These are phyloP conservation scores for Aureobasidium mangrovei DNA, from an alignment of 2,329 filamentous ascomycete species.

Conservation along the genomic window DNA sequence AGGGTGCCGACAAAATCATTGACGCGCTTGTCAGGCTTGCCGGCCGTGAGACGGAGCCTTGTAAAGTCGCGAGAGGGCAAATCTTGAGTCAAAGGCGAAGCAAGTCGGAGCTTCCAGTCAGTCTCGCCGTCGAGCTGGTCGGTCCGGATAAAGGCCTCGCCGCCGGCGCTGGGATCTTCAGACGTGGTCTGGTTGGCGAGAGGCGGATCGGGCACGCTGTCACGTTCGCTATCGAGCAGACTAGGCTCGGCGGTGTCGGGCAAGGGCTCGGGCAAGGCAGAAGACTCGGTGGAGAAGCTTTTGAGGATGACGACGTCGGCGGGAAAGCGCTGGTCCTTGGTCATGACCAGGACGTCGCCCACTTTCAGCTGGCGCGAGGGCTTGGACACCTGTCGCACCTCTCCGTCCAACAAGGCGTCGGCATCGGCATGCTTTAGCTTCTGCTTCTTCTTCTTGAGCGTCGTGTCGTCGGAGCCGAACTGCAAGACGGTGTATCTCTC, in stretches of 20 bases:
- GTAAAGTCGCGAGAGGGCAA: slow-evolving; percentile 62
- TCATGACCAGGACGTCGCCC: slow-evolving; percentile 87
- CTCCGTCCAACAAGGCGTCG: slow-evolving; percentile 18
- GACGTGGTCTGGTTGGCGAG: slow-evolving; percentile 27
- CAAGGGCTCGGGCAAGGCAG: slow-evolving; percentile 36
- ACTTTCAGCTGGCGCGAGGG: slow-evolving; percentile 85
- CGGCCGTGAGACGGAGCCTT: slow-evolving; percentile 62
- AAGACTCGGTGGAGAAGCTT: slow-evolving; percentile 49
- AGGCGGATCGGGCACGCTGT: slow-evolving; percentile 21
- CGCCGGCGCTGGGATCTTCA: slow-evolving; percentile 41
- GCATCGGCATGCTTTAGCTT: slow-evolving; percentile 25
- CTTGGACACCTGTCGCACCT: slow-evolving; percentile 57
- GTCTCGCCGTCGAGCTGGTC: slow-evolving; percentile 97
- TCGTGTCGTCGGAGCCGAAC: slow-evolving; percentile 51
- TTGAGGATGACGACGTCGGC: slow-evolving; percentile 92
- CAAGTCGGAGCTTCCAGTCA: slow-evolving; percentile 92
- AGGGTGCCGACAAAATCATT: slow-evolving; percentile 93
- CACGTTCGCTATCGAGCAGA: slow-evolving; percentile 21
- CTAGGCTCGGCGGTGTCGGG: slow-evolving; percentile 28
- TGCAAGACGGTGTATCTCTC: slow-evolving; percentile 74
- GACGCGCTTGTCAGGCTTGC: slow-evolving; percentile 85
- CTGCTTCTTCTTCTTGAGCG: slow-evolving; percentile 25
- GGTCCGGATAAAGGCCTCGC: slow-evolving; percentile 93
- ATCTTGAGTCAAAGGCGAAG: slow-evolving; percentile 77
- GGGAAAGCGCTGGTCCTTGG: slow-evolving; percentile 85